Evolutionary conservation across 2,329 filamentous ascomycete genomes (phyloP).

Genomic region (Helotiales sp.): DNA sequence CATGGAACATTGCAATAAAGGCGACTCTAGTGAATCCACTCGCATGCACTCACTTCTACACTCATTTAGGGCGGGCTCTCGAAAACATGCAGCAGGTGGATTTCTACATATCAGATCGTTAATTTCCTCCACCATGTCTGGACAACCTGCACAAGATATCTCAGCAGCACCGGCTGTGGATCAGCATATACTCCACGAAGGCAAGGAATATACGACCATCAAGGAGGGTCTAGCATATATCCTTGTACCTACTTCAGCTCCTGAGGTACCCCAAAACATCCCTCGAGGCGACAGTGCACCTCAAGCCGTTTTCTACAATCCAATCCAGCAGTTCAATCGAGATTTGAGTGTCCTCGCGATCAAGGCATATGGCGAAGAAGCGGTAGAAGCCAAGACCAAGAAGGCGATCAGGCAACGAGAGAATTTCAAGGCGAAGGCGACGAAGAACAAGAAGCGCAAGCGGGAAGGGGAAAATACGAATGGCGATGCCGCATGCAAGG

Average conservation of each 20-base stretch:
- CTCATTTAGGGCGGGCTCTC: neutral
- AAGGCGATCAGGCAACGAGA: constrained; percentile 42
- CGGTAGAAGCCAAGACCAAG: constrained; percentile 47
- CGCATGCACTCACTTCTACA: neutral
- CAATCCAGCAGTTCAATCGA: constrained; percentile 98
- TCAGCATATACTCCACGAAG: constrained; percentile 43
- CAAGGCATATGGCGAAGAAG: constrained; percentile 78
- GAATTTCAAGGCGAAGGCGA: constrained; percentile 33
- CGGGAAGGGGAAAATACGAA: constrained; percentile 35
- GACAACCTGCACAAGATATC: constrained; percentile 23
- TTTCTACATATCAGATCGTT: neutral
- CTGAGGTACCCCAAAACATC: constrained; percentile 45
- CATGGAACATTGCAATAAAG: no score
- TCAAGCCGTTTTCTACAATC: constrained; percentile 95
- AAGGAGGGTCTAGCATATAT: constrained; percentile 70
- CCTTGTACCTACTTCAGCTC: constrained; percentile 55
- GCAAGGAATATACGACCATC: constrained; percentile 57
- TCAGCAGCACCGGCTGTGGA: constrained; percentile 30
- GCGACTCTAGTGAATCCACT: neutral
- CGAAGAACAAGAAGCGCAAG: constrained; percentile 50
- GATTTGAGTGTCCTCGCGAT: constrained; percentile 93
- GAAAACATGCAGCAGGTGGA: neutral
- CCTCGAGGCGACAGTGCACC: constrained; percentile 57
- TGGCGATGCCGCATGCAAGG: constrained; percentile 38
- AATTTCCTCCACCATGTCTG: neutral